Evolutionary conservation across 2,329 filamentous ascomycete species (phyloP).

Genomic region (Colletotrichum liaoningense): DNA sequence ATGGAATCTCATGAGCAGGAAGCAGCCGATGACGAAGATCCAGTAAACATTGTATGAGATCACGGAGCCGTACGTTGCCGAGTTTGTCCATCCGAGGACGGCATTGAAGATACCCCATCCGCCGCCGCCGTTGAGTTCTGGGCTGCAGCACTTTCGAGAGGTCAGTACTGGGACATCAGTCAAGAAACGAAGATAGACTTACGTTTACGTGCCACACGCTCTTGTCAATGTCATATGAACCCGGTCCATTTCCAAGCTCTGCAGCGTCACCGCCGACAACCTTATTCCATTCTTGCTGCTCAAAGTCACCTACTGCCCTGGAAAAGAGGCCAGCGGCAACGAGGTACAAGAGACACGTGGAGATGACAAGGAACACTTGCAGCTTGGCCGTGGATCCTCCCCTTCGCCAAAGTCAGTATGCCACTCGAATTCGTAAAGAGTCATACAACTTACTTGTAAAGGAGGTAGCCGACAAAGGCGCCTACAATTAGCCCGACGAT

Average conservation of each 20-base stretch:
- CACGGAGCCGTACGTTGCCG: slow-evolving; percentile 87
- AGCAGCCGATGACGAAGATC: slow-evolving; percentile 75
- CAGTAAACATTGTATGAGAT: slow-evolving; percentile 92
- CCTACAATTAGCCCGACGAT: slow-evolving; percentile 78
- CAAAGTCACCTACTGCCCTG: slow-evolving; percentile 79
- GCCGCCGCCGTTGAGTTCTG: slow-evolving; percentile 76
- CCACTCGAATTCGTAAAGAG: background rate
- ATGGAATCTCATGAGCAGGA: slow-evolving; percentile 73
- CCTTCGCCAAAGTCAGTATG: slow-evolving; percentile 41
- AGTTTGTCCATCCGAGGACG: slow-evolving; percentile 88
- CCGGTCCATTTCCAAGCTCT: slow-evolving; percentile 68
- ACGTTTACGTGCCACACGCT: slow-evolving; percentile 88
- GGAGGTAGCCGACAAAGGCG: slow-evolving; percentile 73
- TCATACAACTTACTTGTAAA: slow-evolving; percentile 76
- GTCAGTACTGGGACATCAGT: slow-evolving; percentile 8
- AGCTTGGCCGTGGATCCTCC: slow-evolving; percentile 55
- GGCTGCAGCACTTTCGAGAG: slow-evolving; percentile 78
- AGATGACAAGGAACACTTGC: slow-evolving; percentile 83
- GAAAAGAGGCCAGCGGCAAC: slow-evolving; percentile 87
- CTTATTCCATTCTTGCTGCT: slow-evolving; percentile 76
- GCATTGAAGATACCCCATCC: slow-evolving; percentile 92
- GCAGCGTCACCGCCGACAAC: slow-evolving; percentile 68
- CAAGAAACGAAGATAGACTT: slow-evolving; percentile 47
- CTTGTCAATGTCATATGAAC: slow-evolving; percentile 82
- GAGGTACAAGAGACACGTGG: slow-evolving; percentile 86